Evolutionary conservation across 2,329 filamentous ascomycete species (phyloP), one percentile per base, ranked within the genome.

Genomic region (Coccinonectria pachysandricola): DNA sequence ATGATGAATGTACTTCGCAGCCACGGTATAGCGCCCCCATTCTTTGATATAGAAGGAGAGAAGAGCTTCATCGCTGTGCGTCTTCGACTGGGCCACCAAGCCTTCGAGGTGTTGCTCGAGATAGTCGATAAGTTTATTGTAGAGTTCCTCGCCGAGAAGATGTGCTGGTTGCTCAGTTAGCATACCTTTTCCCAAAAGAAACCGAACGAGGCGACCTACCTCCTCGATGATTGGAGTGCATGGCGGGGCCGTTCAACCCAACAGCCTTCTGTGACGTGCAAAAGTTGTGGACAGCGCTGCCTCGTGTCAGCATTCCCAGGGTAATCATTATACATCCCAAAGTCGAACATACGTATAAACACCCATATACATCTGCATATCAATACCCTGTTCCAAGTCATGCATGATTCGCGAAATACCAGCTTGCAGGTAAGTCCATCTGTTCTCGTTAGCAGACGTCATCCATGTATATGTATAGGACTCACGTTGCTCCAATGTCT

Each of bases 191-290:
- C 12, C 11, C n/a, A 11, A 12, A 15, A 16, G 12, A 15, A 15
- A 4, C 19, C 12, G 12, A 10, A 21, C 20, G 20, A 13, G 21
- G 27, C 19, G 21, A 40, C 54, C 23, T 62, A 76, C 83, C 83
- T 56, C 86, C 86, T 37, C 55, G 53, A 46, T 63, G 50, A 31
- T 48, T 54, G 3, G 49, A 46, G n/a, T 56, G 50, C 48, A 56
- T 54, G 13, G 51, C 47, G n/a, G 54, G 50, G 9, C 50, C 49
- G 9, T 57, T 59, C 27, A 71, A 65, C n/a, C 73, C 71, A 22
- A 87, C 76, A 1, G 85, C 85, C 55, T 96, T 96, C 56, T 96
- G 91, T 13, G 91, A 94, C 30, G 91, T 98, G 57, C 91, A 98
- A 58, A 98, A 98, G 63, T 98, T 95, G 62, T 98, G 91, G 25